Evolutionary conservation across 495 filamentous ascomycete species (phyloP).

Genomic region (Pseudoneurospora amorphoporcata): DNA sequence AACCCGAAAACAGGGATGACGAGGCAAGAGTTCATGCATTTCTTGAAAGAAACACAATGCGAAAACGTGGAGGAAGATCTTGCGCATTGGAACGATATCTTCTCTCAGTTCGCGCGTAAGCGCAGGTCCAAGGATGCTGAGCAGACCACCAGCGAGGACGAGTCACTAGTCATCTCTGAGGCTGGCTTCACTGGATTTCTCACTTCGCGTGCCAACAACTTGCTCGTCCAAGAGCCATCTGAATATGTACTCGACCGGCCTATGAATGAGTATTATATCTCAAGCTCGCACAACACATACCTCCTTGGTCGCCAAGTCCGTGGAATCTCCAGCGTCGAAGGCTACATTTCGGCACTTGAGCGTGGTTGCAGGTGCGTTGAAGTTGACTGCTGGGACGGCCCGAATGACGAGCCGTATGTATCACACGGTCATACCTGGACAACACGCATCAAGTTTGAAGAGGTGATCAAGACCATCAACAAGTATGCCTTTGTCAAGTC

Average conservation of each 20-base stretch:
- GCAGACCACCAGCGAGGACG: slow-evolving; percentile 26
- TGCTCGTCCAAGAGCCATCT: slow-evolving; percentile 44
- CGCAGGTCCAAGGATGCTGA: slow-evolving; percentile 43
- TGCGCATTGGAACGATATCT: slow-evolving; percentile 60
- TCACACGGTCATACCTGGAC: slow-evolving; percentile 86
- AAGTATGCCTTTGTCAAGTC: slow-evolving; percentile 82
- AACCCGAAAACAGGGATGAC: slow-evolving; percentile 53
- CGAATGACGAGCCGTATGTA: slow-evolving; percentile 74
- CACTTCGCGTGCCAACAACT: slow-evolving; percentile 60
- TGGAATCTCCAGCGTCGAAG: slow-evolving; percentile 83
- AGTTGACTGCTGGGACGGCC: slow-evolving; percentile 95
- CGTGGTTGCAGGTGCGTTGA: slow-evolving; percentile 90
- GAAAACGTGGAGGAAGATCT: slow-evolving; percentile 61
- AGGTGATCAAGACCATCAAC: slow-evolving; percentile 85
- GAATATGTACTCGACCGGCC: slow-evolving; percentile 62
- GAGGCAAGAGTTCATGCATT: slow-evolving; percentile 60
- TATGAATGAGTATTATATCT: slow-evolving; percentile 96
- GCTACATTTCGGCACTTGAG: slow-evolving; percentile 83
- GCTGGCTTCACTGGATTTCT: slow-evolving; percentile 67
- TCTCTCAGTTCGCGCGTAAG: slow-evolving; percentile 60
- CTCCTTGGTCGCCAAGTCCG: slow-evolving; percentile 82
- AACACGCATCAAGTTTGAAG: slow-evolving; percentile 71
- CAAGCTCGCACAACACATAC: slow-evolving; percentile 97
- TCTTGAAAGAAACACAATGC: slow-evolving; percentile 62
- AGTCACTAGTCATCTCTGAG: slow-evolving; percentile 54